Percentiles rank a stretch among this genome's conserved stretches.
phyloP scores from a whole-genome alignment of 2,329 filamentous ascomycete genomes.

The Trichoderma atroviride region DNA sequence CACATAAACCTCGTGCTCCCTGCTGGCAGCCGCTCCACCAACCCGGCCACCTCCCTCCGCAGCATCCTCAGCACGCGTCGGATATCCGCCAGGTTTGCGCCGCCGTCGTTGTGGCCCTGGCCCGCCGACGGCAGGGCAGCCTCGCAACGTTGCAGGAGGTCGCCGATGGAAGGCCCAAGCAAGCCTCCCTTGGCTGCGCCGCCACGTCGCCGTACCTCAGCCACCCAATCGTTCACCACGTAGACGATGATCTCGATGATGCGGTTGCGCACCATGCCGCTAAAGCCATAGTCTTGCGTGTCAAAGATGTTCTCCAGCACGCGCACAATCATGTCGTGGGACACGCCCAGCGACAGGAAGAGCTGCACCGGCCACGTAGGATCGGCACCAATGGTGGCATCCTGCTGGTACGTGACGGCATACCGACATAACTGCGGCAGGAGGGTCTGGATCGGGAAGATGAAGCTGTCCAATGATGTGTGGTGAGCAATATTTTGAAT shows the following conservation, averaged over 20 bases:
- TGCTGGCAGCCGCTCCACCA: conserved; percentile 48
- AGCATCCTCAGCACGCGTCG: conserved; percentile 47
- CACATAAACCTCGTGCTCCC: conserved; percentile 52
- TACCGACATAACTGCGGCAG: conserved; percentile 67
- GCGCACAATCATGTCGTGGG: conserved; percentile 58
- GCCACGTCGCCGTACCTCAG: conserved; percentile 52
- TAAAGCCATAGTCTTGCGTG: conserved; percentile 62
- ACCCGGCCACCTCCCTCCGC: conserved; percentile 48
- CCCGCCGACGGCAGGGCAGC: conserved; percentile 45
- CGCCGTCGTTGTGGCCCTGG: conserved; percentile 49
- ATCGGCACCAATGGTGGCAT: conserved; percentile 59
- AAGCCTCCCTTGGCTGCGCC: conserved; percentile 44
- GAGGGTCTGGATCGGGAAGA: conserved; percentile 65
- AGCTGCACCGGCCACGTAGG: conserved; percentile 60
- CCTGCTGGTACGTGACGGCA: conserved; percentile 60
- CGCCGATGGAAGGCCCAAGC: conserved; percentile 50
- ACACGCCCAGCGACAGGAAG: conserved; percentile 59
- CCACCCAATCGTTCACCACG: conserved; percentile 53
- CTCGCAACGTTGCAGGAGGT: conserved; percentile 56
- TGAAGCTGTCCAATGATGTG: conserved; percentile 65
- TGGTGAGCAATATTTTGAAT: conserved; percentile 67
- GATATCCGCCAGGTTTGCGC: conserved; percentile 49
- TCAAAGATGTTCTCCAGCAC: conserved; percentile 61
- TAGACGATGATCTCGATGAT: conserved; percentile 59
- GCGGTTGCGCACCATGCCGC: conserved; percentile 50